Evolutionary conservation across 2,329 filamentous ascomycete genomes (phyloP).

Genomic region (Clarireedia hainanense): DNA sequence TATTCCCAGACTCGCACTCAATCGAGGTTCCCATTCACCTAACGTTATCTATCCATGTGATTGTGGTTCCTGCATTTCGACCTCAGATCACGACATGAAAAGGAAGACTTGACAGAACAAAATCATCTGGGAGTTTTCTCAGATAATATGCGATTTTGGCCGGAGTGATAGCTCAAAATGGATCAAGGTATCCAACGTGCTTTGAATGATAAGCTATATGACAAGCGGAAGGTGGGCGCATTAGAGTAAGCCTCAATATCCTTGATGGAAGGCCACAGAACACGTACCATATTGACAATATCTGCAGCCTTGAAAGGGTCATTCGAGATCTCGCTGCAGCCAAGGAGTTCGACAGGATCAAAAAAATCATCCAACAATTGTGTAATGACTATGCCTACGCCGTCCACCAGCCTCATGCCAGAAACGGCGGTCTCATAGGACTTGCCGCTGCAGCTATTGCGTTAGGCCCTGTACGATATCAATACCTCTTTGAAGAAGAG

Average conservation of each 20-base stretch:
- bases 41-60: neutral
- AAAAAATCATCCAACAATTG: constrained; percentile 86
- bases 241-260: constrained; percentile 62
- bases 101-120: neutral
- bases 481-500: neutral
- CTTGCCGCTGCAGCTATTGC: constrained; percentile 94
- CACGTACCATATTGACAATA: neutral
- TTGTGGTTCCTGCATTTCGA: neutral
- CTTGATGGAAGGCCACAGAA: neutral
- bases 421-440: constrained; percentile 93
- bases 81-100: constrained; percentile 4
- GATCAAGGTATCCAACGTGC: constrained; percentile 83
- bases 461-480: constrained; percentile 63
- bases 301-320: constrained; percentile 70
- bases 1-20: too few species aligned
- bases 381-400: constrained; percentile 98
- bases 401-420: constrained; percentile 90
- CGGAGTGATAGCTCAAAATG: constrained; percentile 44
- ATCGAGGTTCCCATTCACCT: neutral
- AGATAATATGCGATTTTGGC: neutral
- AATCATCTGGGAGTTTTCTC: constrained; percentile 1
- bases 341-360: constrained; percentile 73
- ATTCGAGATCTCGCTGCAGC: constrained; percentile 75
- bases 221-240: constrained; percentile 93
- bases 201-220: constrained; percentile 96